Conservation (phyloP, 2,329 filamentous ascomycete species). For the Aspergillus oerlinghausenensis region DNA sequence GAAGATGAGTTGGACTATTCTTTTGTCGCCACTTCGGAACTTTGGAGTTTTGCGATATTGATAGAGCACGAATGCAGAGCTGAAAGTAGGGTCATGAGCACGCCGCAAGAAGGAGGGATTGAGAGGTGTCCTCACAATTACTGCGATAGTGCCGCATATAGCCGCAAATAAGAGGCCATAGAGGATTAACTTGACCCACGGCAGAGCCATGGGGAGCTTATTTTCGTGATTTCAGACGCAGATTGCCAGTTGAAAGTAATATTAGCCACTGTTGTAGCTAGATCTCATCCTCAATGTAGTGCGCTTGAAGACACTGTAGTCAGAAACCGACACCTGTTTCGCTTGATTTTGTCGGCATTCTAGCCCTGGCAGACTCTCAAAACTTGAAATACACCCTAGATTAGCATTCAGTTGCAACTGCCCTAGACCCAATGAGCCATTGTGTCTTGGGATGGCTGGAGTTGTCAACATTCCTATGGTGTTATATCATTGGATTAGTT, state of each 20-base stretch:
- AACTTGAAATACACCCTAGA: background rate
- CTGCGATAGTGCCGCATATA: background rate
- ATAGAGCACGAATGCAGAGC: constrained; percentile 22
- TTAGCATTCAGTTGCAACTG: background rate
- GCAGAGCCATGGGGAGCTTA: background rate
- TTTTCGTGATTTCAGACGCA: background rate
- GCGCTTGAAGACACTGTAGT: background rate
- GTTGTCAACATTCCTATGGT: background rate
- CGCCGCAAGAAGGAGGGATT: background rate
- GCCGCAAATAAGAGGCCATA: background rate
- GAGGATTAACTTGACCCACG: background rate
- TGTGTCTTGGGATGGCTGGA: background rate
- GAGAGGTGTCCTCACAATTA: constrained; percentile 5
- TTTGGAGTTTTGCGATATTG: constrained; percentile 25
- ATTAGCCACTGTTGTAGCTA: background rate
- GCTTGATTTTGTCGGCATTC: background rate
- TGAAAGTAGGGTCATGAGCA: constrained; percentile 13
- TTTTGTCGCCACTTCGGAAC: constrained; percentile 27
- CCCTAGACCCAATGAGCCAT: background rate
- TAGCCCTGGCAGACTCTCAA: background rate
- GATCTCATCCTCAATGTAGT: background rate
- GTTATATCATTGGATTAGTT: background rate
- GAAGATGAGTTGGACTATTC: constrained; percentile 52
- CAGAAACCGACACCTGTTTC: background rate
- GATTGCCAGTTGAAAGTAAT: background rate